A percentile compares a stretch with the other conserved stretches of the same genome.
Evolutionary conservation across 2,329 filamentous ascomycete genomes (phyloP).

Genomic region (Ophiostoma sp.): DNA sequence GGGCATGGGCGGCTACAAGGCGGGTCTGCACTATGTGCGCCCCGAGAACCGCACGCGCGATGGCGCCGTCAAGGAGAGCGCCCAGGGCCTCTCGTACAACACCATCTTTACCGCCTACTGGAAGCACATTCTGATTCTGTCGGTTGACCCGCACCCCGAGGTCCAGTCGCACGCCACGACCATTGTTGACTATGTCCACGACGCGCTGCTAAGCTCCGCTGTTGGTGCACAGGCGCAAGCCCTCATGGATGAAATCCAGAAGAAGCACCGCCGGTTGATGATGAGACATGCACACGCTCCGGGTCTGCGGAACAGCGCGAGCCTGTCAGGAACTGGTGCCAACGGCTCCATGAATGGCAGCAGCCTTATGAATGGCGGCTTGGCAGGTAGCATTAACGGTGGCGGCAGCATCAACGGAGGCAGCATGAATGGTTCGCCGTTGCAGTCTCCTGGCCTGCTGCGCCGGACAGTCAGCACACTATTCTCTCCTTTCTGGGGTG

Average conservation of each 20-base stretch:
- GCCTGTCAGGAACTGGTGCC: slow-evolving; percentile 29
- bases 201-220: slow-evolving; percentile 69
- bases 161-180: slow-evolving; percentile 77
- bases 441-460: slow-evolving; percentile 53
- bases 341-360: not conserved
- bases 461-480: slow-evolving; percentile 60
- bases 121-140: slow-evolving; percentile 86
- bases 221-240: slow-evolving; percentile 64
- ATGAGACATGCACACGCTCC: slow-evolving; percentile 39
- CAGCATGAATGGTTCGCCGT: slow-evolving; percentile 36
- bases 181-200: slow-evolving; percentile 82
- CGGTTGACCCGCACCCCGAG: slow-evolving; percentile 90
- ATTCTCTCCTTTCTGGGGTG: slow-evolving; percentile 52
- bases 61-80: slow-evolving; percentile 51
- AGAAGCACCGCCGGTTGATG: slow-evolving; percentile 44
- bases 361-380: not conserved
- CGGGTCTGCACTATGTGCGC: slow-evolving; percentile 57
- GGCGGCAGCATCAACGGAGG: slow-evolving; percentile 9
- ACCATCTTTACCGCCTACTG: slow-evolving; percentile 90
- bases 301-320: slow-evolving; percentile 42
- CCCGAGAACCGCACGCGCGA: slow-evolving; percentile 52
- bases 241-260: slow-evolving; percentile 67
- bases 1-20: slow-evolving; percentile 45
- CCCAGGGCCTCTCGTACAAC: slow-evolving; percentile 67
- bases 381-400: not conserved